Evolutionary conservation across 306 rosid species (phyloP), one percentile per base, ranked within the genome.

Genomic region (Luffa acutangula): DNA sequence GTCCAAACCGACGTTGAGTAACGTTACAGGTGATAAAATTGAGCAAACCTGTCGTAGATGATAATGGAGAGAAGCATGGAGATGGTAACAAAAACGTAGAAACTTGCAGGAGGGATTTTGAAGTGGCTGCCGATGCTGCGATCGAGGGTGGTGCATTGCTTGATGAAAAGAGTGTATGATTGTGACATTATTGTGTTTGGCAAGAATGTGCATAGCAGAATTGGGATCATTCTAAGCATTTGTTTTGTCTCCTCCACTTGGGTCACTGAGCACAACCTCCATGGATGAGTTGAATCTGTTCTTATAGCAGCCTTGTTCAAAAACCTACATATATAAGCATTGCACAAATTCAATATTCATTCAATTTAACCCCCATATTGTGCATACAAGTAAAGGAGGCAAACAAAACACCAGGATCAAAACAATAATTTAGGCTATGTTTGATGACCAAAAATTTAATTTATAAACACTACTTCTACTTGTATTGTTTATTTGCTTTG

Each of bases 181-280:
- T 92, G 97, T 73, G 97, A 95, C 78, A 88, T 7, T 86, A 92
- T 91, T 15, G 75, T 85, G 90, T 93, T 87, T 0, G 98, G 98
- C 39, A 92, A 81, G 75, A 95, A 78, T 51, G 90, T 92, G 48
- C 90, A 85, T 11, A 88, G 49, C 89, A 89, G 82, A 78, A 92
- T 84, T 12, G 92, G 90, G 18, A 83, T 66, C 98, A 95, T 89
- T n/a, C 93, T 82, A 71, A 91, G 66, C 70, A 91, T 85, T 84
- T 91, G 97, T 76, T 95, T 95, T 17, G 96, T 89, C 77, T 89
- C 92, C 78, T 95, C 98, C 43, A 95, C 97, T 90, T 95, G 93
- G 2, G 97, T 89, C 74, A 95, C 88, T 4, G 97, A 81, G 85
- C 96, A 88, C 1, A 84, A 41, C 79, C 25, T 80, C 91, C 89